Evolutionary conservation across 208 protist genomes (phyloP).

Genomic region (Tritrichomonas musculus): DNA sequence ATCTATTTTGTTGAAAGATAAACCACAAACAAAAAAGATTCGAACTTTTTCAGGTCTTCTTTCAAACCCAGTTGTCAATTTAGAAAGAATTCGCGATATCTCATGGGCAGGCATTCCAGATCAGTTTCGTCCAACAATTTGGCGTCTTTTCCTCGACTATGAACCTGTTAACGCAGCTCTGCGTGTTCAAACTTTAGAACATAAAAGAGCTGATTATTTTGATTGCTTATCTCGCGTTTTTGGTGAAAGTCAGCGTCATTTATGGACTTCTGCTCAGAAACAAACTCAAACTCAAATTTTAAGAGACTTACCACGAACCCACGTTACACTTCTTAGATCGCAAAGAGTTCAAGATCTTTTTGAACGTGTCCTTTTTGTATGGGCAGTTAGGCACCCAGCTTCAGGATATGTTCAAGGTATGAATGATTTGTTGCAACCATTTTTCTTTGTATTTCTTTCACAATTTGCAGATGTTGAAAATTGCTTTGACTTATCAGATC

Average conservation of each 20-base stretch:
- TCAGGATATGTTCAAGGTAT: slow-evolving; percentile 81
- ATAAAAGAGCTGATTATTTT: slow-evolving; percentile 2
- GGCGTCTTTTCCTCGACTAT: slow-evolving; percentile 11
- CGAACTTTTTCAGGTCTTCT: too few relatives aligned
- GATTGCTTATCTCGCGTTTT: not conserved
- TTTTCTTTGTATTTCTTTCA: slow-evolving; percentile 63
- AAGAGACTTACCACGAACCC: not conserved
- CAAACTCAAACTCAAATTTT: not conserved
- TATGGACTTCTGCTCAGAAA: not conserved
- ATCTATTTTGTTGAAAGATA: too few relatives aligned
- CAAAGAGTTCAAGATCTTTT: slow-evolving; percentile 46
- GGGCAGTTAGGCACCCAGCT: slow-evolving; percentile 74
- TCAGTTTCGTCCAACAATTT: not conserved
- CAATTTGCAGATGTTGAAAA: not conserved
- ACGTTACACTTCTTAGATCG: not conserved
- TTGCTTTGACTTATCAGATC: not conserved
- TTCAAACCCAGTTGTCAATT: not conserved
- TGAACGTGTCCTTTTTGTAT: slow-evolving; percentile 75
- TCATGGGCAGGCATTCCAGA: not conserved
- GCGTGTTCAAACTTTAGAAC: not conserved
- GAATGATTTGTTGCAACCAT: slow-evolving; percentile 76
- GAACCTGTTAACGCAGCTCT: not conserved
- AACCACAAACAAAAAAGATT: too few relatives aligned
- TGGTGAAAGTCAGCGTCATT: not conserved
- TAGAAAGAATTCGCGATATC: not conserved